Percentiles rank a stretch among this genome's conserved stretches.
phyloP scores from a whole-genome alignment of 2,329 filamentous ascomycete species.

The Ophiocordyceps camponoti-saundersi region DNA sequence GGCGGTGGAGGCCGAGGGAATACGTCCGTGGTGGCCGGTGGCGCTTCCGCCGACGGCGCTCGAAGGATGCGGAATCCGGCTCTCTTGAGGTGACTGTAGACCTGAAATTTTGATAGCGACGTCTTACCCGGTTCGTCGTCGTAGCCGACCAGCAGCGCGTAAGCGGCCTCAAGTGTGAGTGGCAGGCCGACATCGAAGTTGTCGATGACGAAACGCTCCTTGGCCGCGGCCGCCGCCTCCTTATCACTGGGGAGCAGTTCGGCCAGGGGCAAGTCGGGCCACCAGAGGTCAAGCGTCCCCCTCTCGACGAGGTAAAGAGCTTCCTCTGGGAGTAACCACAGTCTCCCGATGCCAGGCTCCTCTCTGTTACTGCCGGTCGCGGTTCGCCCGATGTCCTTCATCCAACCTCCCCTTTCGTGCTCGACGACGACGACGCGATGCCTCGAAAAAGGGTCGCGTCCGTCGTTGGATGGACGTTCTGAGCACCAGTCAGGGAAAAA shows the following conservation, averaged over 20 bases:
- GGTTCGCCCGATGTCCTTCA: constrained; percentile 58
- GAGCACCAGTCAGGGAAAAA: constrained; percentile 51
- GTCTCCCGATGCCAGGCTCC: constrained; percentile 35
- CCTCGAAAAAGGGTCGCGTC: constrained; percentile 12
- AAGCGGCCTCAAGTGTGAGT: constrained; percentile 80
- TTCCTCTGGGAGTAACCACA: constrained; percentile 86
- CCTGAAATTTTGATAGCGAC: constrained; percentile 65
- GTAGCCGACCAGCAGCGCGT: constrained; percentile 64
- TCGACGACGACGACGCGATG: constrained; percentile 51
- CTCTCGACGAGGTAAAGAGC: constrained; percentile 78
- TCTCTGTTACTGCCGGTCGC: constrained; percentile 36
- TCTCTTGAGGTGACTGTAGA: constrained; percentile 73
- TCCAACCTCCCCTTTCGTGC: constrained; percentile 53
- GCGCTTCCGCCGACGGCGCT: constrained; percentile 26
- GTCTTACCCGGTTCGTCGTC: constrained; percentile 44
- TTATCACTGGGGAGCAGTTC: constrained; percentile 25
- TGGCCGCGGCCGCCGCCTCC: constrained; percentile 4
- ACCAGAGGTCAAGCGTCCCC: constrained; percentile 74
- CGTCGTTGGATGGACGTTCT: constrained; percentile 5
- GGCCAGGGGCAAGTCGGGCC: constrained; percentile 43
- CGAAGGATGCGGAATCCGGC: constrained; percentile 68
- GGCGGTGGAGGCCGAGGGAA: background rate
- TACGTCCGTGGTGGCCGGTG: constrained; percentile 3
- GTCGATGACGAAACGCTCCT: constrained; percentile 10
- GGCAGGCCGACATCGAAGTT: constrained; percentile 53